Evolutionary conservation across 495 filamentous ascomycete genomes (phyloP).

Genomic region (Hyaloscypha finlandica): DNA sequence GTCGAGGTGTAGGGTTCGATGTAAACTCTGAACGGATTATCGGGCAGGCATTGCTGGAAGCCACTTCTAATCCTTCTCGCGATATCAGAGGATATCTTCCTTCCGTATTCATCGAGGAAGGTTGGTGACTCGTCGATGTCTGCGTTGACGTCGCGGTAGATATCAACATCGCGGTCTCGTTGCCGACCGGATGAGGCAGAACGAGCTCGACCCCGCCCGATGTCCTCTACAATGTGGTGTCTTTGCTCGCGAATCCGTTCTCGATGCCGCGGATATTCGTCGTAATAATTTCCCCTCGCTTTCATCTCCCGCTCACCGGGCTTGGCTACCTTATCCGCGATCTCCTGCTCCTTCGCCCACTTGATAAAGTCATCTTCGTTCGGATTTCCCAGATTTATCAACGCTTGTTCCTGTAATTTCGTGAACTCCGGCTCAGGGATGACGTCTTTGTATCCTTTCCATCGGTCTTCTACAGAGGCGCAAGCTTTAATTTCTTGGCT

Average conservation of each 20-base stretch:
- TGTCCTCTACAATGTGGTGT: background rate
- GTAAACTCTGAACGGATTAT: conserved; percentile 21
- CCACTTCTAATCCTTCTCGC: conserved; percentile 3
- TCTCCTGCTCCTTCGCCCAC: background rate
- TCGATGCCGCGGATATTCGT: too few relatives aligned
- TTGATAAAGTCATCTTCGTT: conserved; percentile 10
- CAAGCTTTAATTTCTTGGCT: background rate
- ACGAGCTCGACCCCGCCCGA: background rate
- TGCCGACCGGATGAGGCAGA: background rate
- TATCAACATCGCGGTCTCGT: background rate
- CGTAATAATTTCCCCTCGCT: background rate
- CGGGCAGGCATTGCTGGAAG: conserved; percentile 22
- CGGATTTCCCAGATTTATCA: background rate
- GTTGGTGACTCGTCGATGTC: background rate
- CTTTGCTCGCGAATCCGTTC: background rate
- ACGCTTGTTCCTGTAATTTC: conserved; percentile 7
- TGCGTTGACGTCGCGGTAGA: background rate
- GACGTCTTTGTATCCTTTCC: conserved; percentile 14
- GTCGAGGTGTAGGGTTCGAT: background rate
- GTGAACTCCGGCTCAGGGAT: conserved; percentile 10
- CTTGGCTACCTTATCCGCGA: conserved; percentile 8
- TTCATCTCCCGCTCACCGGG: conserved; percentile 1
- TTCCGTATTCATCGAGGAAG: conserved; percentile 12
- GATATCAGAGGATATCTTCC: background rate
- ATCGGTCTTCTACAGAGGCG: conserved; percentile 5